Evolutionary conservation across 2,329 filamentous ascomycete species (phyloP).

Genomic region (Sclerotinia trifoliorum): DNA sequence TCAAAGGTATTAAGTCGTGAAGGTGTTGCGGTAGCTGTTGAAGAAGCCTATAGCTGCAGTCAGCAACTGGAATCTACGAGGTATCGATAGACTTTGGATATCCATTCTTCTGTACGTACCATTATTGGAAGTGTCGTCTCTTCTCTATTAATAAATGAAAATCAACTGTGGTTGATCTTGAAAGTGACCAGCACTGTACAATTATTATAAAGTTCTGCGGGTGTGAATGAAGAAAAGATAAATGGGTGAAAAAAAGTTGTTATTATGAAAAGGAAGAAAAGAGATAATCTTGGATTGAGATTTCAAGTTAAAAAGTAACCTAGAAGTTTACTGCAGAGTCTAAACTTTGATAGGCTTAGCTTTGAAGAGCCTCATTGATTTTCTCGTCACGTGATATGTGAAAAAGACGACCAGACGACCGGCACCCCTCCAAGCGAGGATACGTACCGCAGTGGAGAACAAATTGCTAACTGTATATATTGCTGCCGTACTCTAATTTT

Average conservation of each 20-base stretch:
- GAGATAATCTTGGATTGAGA: slow-evolving; percentile 12
- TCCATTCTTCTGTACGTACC: slow-evolving; percentile 28
- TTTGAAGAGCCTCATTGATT: background rate
- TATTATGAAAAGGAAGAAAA: background rate
- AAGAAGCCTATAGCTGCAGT: slow-evolving; percentile 36
- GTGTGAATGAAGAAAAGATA: slow-evolving; percentile 10
- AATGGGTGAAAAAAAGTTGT: slow-evolving; percentile 17
- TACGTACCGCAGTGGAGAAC: background rate
- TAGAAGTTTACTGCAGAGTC: background rate
- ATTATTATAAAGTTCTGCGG: slow-evolving; percentile 5
- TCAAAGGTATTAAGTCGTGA: slow-evolving; percentile 28
- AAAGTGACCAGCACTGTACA: slow-evolving; percentile 37
- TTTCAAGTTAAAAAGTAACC: slow-evolving; percentile 5
- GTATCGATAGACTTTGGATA: background rate
- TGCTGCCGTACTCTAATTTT: background rate
- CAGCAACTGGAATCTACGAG: background rate
- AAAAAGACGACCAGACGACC: background rate
- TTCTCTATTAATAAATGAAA: slow-evolving; percentile 30
- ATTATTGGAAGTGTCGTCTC: slow-evolving; percentile 33
- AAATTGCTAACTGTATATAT: slow-evolving; percentile 10
- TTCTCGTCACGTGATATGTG: background rate
- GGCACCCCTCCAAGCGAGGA: background rate
- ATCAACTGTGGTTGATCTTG: slow-evolving; percentile 24
- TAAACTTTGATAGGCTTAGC: slow-evolving; percentile 6
- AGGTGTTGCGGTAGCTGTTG: slow-evolving; percentile 62